These are phyloP conservation scores for Tylopilus subfusipes DNA, from an alignment of 768 basidiomycete species.

Conservation along the genomic window DNA sequence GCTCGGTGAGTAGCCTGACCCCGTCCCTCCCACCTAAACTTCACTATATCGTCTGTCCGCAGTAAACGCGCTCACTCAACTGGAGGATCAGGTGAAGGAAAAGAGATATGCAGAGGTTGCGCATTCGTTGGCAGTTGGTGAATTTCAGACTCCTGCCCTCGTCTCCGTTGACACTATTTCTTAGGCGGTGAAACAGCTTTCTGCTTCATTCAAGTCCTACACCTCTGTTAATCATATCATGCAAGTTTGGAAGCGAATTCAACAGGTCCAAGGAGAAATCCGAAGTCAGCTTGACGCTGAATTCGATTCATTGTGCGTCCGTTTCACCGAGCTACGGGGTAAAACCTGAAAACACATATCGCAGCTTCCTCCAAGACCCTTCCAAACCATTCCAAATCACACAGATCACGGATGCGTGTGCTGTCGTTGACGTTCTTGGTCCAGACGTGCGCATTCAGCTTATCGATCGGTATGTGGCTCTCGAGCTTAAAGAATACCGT, in stretches of 20 bases:
- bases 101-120: constrained; percentile 82
- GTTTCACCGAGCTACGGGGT: not conserved
- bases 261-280: constrained; percentile 81
- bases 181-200: constrained; percentile 86
- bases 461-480: constrained; percentile 82
- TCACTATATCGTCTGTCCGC: constrained; percentile 1
- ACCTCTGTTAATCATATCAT: constrained; percentile 72
- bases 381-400: constrained; percentile 60
- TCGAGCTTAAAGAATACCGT: constrained; percentile 93
- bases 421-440: constrained; percentile 87
- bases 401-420: constrained; percentile 76
- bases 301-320: constrained; percentile 86
- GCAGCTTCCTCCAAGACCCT: constrained; percentile 77
- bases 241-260: constrained; percentile 73
- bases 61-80: constrained; percentile 82
- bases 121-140: constrained; percentile 70
- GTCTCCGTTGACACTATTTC: not conserved
- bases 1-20: constrained; percentile 62
- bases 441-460: constrained; percentile 76
- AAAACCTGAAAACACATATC: not conserved
- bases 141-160: constrained; percentile 13
- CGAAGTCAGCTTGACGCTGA: constrained; percentile 79
- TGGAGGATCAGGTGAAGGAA: constrained; percentile 75
- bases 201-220: constrained; percentile 75
- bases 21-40: not conserved